phyloP scores from a whole-genome alignment of 495 filamentous ascomycete species.

The Parmelia sp. region DNA sequence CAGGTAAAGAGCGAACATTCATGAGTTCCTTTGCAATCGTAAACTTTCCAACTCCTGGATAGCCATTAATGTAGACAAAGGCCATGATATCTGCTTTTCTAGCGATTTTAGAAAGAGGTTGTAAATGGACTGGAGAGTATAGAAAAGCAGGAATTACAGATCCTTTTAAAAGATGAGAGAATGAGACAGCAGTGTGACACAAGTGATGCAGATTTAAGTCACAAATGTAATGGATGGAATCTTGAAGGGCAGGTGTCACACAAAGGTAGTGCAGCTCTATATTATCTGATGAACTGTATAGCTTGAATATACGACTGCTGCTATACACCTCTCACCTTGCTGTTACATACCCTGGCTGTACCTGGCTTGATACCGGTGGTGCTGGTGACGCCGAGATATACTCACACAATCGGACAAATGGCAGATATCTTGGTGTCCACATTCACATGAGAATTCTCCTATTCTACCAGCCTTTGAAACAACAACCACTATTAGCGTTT shows the following conservation, averaged over 20 bases:
- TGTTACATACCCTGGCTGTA: too few species aligned
- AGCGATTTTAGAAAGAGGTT: neutral
- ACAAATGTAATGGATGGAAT: neutral
- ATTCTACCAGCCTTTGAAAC: neutral
- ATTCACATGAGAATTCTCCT: neutral
- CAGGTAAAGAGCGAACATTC: neutral
- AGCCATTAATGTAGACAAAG: constrained; percentile 16
- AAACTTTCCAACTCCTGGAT: constrained; percentile 15
- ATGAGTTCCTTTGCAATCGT: constrained; percentile 7
- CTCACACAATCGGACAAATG: neutral
- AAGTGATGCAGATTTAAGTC: neutral
- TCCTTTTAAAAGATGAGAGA: too few species aligned
- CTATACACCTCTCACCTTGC: too few species aligned
- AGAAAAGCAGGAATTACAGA: too few species aligned
- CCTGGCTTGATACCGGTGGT: neutral
- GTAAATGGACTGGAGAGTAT: neutral
- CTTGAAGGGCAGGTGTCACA: too few species aligned
- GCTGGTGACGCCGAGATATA: neutral
- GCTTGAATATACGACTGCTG: neutral
- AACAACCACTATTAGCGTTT: neutral
- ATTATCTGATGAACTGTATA: neutral
- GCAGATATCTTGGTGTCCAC: neutral
- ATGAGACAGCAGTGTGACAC: neutral
- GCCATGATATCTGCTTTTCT: neutral
- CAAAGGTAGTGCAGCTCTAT: neutral